Evolutionary conservation across 176 grass and related monocot species (phyloP).

Genomic region (Avena atlantica): DNA sequence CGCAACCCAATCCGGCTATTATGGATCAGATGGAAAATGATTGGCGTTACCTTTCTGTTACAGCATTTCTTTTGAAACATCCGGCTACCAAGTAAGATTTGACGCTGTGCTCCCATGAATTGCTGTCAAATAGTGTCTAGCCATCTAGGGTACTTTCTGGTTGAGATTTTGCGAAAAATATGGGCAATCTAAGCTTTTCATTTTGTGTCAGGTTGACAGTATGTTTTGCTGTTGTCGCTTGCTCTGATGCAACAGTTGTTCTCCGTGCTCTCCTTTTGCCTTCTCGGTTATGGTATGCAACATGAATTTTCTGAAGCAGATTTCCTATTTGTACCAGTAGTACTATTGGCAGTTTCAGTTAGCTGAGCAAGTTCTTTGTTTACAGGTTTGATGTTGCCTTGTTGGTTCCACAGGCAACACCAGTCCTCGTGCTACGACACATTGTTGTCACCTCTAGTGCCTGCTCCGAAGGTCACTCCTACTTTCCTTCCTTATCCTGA

Average conservation of each 20-base stretch:
- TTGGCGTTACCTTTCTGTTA: constrained; percentile 98
- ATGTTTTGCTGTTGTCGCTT: constrained; percentile 89
- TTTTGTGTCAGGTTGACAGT: constrained; percentile 61
- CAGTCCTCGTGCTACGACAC: constrained; percentile 74
- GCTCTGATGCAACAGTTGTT: constrained; percentile 84
- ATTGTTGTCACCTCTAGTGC: constrained; percentile 44
- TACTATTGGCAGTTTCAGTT: constrained; percentile 22
- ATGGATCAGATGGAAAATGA: constrained; percentile 82
- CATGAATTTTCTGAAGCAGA: constrained; percentile 32
- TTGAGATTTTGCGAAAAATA: constrained; percentile 30
- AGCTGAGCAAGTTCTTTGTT: constrained; percentile 42
- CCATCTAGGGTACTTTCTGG: constrained; percentile 5
- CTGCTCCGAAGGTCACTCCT: constrained; percentile 45
- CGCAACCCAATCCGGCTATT: constrained; percentile 32
- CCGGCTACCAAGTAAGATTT: constrained; percentile 57
- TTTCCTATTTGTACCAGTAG: constrained; percentile 18
- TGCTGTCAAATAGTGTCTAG: not conserved
- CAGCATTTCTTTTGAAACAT: constrained; percentile 88
- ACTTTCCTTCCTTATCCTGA: not conserved
- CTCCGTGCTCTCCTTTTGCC: constrained; percentile 91
- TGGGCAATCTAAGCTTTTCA: not conserved
- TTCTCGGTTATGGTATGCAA: constrained; percentile 78
- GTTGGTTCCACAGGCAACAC: constrained; percentile 71
- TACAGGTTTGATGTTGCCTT: constrained; percentile 94
- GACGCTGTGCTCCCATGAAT: constrained; percentile 14